Evolutionary conservation across 306 rosid genomes (phyloP), one percentile per base, ranked within the genome.

Genomic region (Albizia julibrissin): DNA sequence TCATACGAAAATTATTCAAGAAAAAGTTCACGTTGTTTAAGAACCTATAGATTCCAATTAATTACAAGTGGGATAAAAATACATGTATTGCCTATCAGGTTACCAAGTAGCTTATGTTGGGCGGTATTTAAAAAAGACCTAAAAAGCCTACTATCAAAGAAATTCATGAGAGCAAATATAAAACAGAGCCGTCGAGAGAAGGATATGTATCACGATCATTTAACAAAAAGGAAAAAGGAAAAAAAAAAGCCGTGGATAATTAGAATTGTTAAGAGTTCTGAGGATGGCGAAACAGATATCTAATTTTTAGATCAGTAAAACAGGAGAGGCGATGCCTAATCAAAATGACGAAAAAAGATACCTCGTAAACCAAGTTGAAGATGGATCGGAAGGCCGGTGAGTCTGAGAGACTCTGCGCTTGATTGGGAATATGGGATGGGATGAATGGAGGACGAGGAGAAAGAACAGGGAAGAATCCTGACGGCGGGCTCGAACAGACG

Each of bases 311-410:
- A 65, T 66, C 64, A 64, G 65, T 64, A 44, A 66, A 47, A 44
- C 42, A 47, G 8, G 24, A 65, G 12, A 10, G 18, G 18, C 21
- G 47, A 46, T 14, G 26, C 24, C 22, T 14, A 26, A 16, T 26
- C n/a, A 47, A 13, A 29, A 2, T 24, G 34, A 76, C 24, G 50
- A 34, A 43, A 29, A 6, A 15, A 24, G 50, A 46, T 14, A 91
- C 95, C 93, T 91, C 93, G 88, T 88, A 91, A 89, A 89, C 92
- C 91, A 91, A 87, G 93, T 85, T 88, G 95, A 89, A 75, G 82
- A 66, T 6, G 44, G 56, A 71, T 71, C 39, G 52, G 52, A 40
- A 40, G 52, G 21, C 22, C 5, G 34, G 74, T 42, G 33, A 40
- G 74, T 42, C 54, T 6, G 58, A 71, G 74, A 39, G 21, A 16